Base-by-base conservation (phyloP, 129 eudicot species). In the Helianthus tuberosus region DNA sequence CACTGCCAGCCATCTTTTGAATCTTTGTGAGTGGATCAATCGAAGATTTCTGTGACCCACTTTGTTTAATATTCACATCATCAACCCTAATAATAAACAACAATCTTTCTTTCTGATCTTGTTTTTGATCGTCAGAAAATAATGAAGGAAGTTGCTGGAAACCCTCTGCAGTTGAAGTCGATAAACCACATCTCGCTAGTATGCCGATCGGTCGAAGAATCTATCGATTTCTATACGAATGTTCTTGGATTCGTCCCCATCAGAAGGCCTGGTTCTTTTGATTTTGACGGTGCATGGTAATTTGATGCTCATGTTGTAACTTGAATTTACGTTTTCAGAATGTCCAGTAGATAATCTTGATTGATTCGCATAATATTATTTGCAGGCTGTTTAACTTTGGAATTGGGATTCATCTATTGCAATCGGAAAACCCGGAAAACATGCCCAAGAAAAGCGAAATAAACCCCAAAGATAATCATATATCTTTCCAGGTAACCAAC, bases 251-350 rank as follows among this genome's bases (percentile, higher is more conserved):
- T 93, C 59, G 65, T 86, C 50, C 98, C 96, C 0, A 86, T 93
- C 5, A 74, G 98, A 74, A 78, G 98, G 55, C 98, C 98, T 16
- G 96, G 96, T 3, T 93, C 98, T 0, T 83, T 93, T 14, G 89
- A 93, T 75, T 93, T 93, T 46, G 77, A 84, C 52, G 98, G 98
- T 57, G 98, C 96, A 14, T 93, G 98, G 98, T 93, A 88, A 54
- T 32, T 32, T 3, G 63, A 11, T 29, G 9, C 46, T 48, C 59
- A 17, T 6, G 57, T 47, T 17, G 11, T 29, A 1, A 48, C 13
- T 0, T 6, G 63, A 57, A 32, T 29, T 63, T 8, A 17, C 3
- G 16, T 16, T 16, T 70, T 35, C 16, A 38, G 36, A 52, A 69
- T 52, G 64, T 16, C 12, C 51, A 53, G 17, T 8, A 1, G 11